Evolutionary conservation across 495 filamentous ascomycete species (phyloP).

Genomic region (Tuber microsphaerosporum): DNA sequence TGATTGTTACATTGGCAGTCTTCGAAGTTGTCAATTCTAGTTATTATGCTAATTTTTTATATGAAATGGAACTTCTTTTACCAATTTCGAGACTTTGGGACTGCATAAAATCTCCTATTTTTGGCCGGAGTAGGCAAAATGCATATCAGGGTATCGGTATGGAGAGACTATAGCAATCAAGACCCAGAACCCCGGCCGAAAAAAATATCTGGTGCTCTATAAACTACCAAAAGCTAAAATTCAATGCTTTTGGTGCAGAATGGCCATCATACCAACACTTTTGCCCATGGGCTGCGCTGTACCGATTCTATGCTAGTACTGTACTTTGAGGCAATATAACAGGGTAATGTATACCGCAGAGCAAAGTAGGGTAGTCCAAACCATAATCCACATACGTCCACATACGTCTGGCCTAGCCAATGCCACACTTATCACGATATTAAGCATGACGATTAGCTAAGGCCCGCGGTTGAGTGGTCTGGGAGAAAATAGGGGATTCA

Average conservation of each 20-base stretch:
- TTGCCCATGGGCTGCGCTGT: too few relatives aligned
- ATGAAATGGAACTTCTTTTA: not conserved
- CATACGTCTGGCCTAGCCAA: not conserved
- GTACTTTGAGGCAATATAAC: not conserved
- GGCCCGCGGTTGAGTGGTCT: not conserved
- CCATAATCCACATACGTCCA: too few relatives aligned
- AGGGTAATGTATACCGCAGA: not conserved
- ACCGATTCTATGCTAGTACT: too few relatives aligned
- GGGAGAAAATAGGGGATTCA: not conserved
- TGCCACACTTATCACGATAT: not conserved
- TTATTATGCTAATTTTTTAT: not conserved
- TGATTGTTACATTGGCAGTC: not conserved
- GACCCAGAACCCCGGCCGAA: not conserved
- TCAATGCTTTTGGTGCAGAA: not conserved
- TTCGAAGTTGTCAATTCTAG: not conserved
- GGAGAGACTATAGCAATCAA: not conserved
- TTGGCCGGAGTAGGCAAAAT: not conserved
- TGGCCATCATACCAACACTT: not conserved
- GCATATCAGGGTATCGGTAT: not conserved
- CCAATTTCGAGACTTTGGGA: not conserved
- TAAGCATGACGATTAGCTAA: not conserved
- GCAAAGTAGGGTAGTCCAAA: not conserved
- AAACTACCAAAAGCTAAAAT: not conserved
- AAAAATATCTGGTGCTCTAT: not conserved
- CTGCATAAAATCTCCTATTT: not conserved